Evolutionary conservation across 352 stramenopile species (phyloP), one percentile per base, ranked within the genome.

Genomic region (Phytophthora pinifolia): DNA sequence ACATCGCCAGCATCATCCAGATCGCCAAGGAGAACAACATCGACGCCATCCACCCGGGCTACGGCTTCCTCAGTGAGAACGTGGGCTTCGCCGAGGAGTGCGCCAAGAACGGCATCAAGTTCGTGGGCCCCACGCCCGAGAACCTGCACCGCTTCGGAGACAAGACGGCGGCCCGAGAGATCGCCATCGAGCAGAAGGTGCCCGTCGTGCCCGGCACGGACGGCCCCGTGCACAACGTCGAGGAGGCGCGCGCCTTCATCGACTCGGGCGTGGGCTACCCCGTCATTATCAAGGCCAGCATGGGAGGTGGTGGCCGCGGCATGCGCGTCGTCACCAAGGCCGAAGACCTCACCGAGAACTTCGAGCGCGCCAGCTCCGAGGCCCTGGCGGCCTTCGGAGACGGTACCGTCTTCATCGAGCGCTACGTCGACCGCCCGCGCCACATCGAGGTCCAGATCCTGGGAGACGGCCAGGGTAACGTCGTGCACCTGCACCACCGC

Each of bases 361-460:
- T 97, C 70, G 63, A 81, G 46, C 74, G 80, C 20, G 88, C 89
- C 25, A 94, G 76, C 29, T 92, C 78, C 0, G 89, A 98, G 56
- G 89, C 87, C 3, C 64, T 94, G 33, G 84, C 87, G 3, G 83
- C 85, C 14, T 99, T 99, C 73, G 96, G 96, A 34, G 95, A 99
- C 63, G 92, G 87, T 17, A 91, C 79, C 1, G 90, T 98, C 4
- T 98, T 99, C 69, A 89, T 99, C 41, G 96, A 99, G 67, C 83
- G 92, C 33, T 99, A 98, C 68, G 81, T 99, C 30, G 82, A 92
- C 51, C 88, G 97, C 68, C 92, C 97, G 10, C 88, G 94, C 34
- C 97, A 99, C 72, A 97, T 99, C 46, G 96, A 99, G 66, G 91
- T 99, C 13, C 96, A 99, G 83, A 92, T 99, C 36, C 67, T 99